Evolutionary conservation across 2,329 filamentous ascomycete species (phyloP), one percentile per base, ranked within the genome.

Genomic region (Fusarium sp.): DNA sequence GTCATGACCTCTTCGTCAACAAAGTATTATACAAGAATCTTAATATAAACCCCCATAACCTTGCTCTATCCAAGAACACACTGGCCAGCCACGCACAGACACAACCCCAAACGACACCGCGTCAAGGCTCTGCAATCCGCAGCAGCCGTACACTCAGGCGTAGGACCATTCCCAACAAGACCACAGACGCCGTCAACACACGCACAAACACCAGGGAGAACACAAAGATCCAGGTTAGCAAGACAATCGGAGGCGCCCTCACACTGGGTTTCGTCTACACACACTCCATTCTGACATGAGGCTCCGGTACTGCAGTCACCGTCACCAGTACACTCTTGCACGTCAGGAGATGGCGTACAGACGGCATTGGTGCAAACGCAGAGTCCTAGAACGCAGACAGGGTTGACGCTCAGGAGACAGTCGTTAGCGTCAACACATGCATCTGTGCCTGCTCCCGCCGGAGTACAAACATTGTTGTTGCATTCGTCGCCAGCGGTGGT

Each of bases 311-410:
- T 46, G 15, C 65, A 67, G 4, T 44, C 18, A 1, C 9, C 15
- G 10, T 16, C 4, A 4, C 12, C 16, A 1, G 16, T 15, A 28
- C 64, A 67, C 1, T 28, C 11, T 1, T 57, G 31, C 3, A 58
- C 50, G 15, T 54, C 40, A 4, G 41, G 40, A 1, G 12, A 10
- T 2, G n/a, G 7, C 16, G 30, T 2, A 8, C 65, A 73, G 20
- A 68, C 34, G 3, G 49, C 49, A 20, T 56, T 18, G 2, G 51
- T 20, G 13, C 65, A 68, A 2, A 56, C n/a, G 18, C 65, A 68
- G 5, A 68, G 49, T 8, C 65, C 65, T 4, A 65, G 49, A 15
- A 12, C 34, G 13, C 65, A 68, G 4, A 65, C n/a, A 13, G 63
- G 44, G 12, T 67, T 44, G 13, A 33, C 53, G 1, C 46, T 41